Conservation (phyloP, 2,329 filamentous ascomycete species). For the Phaeomoniella chlamydospora region DNA sequence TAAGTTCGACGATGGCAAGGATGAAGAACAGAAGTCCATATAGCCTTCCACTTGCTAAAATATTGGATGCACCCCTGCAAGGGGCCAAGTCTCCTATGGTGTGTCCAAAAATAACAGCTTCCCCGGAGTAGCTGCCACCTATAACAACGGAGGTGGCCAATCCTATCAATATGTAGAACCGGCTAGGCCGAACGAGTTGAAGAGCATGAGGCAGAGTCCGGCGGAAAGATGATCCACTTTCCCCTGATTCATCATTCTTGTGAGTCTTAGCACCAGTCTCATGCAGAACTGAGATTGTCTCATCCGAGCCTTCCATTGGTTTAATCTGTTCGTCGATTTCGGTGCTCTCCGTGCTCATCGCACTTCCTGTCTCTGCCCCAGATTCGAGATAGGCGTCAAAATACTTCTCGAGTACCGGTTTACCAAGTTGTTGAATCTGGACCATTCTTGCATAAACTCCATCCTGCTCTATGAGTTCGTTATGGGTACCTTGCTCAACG, state of each 20-base stretch:
- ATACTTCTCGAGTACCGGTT: slow-evolving; percentile 7
- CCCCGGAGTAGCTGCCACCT: slow-evolving; percentile 41
- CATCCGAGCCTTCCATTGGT: neutral
- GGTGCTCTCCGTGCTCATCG: neutral
- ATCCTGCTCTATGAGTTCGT: slow-evolving; percentile 47
- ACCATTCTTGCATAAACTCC: slow-evolving; percentile 57
- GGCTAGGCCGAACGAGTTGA: slow-evolving; percentile 26
- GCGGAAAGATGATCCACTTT: neutral
- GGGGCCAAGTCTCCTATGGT: slow-evolving; percentile 42
- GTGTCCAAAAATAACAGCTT: slow-evolving; percentile 46
- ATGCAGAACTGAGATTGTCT: neutral
- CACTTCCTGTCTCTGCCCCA: neutral
- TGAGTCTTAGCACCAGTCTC: too few relatives aligned
- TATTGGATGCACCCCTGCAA: slow-evolving; percentile 33
- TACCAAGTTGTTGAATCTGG: slow-evolving; percentile 23
- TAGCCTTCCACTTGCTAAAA: slow-evolving; percentile 35
- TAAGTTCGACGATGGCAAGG: slow-evolving; percentile 43
- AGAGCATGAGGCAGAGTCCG: neutral
- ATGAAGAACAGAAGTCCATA: slow-evolving; percentile 47
- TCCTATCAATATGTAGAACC: slow-evolving; percentile 30
- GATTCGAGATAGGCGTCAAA: neutral
- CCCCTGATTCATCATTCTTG: too few relatives aligned
- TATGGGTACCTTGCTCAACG: slow-evolving; percentile 62
- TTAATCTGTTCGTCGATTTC: neutral
- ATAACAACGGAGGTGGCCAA: slow-evolving; percentile 38